Conservation (phyloP, 2,329 filamentous ascomycete species). For the Plenodomus biglobosus region DNA sequence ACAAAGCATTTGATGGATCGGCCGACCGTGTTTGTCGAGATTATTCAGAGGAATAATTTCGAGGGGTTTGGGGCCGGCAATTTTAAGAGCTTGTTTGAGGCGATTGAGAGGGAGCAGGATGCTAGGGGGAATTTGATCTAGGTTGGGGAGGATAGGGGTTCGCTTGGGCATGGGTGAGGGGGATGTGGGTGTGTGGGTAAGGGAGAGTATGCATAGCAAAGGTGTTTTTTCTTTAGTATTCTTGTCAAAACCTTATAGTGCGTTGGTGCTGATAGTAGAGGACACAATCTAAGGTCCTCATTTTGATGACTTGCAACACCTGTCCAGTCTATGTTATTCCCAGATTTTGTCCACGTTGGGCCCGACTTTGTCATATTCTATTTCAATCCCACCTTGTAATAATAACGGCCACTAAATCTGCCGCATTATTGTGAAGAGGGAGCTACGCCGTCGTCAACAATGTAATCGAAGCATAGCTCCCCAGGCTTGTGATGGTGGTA, state of each 20-base stretch:
- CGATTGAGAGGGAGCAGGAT: slow-evolving; percentile 70
- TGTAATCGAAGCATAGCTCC: neutral
- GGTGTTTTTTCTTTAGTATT: too few species aligned
- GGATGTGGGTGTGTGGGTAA: slow-evolving; percentile 42
- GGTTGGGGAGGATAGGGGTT: slow-evolving; percentile 36
- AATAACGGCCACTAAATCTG: too few species aligned
- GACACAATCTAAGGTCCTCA: too few species aligned
- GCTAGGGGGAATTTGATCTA: slow-evolving; percentile 72
- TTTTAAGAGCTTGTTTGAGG: slow-evolving; percentile 69
- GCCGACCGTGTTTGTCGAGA: slow-evolving; percentile 94
- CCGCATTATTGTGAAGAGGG: neutral
- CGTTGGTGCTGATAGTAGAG: too few species aligned
- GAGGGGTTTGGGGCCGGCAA: slow-evolving; percentile 92
- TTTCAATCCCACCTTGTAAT: too few species aligned
- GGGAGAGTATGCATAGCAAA: too few species aligned
- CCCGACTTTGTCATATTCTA: too few species aligned
- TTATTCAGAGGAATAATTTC: slow-evolving; percentile 90
- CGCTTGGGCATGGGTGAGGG: too few species aligned
- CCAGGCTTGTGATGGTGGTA: neutral
- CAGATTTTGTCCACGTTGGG: too few species aligned
- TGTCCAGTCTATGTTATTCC: too few species aligned
- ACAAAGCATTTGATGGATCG: slow-evolving; percentile 83
- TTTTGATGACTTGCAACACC: too few species aligned
- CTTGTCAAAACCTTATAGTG: too few species aligned
- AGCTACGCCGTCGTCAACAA: neutral